Base-by-base conservation (phyloP, 1,284 basidiomycete species). In the Leccinum fallax region DNA sequence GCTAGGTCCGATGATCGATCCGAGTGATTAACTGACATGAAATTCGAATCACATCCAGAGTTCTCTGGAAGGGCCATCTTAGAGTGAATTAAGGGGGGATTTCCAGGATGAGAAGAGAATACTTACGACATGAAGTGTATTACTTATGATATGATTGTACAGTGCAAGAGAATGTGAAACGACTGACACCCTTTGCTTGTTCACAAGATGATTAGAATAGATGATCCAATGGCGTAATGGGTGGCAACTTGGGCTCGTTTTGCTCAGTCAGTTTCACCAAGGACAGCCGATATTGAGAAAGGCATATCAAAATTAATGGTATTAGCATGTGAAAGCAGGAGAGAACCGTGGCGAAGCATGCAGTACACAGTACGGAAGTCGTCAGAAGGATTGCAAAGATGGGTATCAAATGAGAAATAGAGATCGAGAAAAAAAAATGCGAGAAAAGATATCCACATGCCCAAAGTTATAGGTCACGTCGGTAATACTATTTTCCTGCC, bases 1-100 rank as follows among this genome's bases (percentile, higher is more conserved):
- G 10, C 19, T 26, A 67, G 64, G 52, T 15, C 65, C 65, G n/a
- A 64, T 66, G 64, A 16, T 57, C 19, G 32, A 59, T 26, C 2
- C 32, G n/a, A 28, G 46, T 8, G 13, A 24, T 13, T 24, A 48
- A 24, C 46, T 24, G 21, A 48, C 7, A 24, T 48, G 13, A 21
- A 21, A 48, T 24, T 15, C 46, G 46, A 48, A 13, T 9, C 16
- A 13, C 11, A 19, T 19, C 36, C 36, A 16, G 15, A 46, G 19
- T 46, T 46, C 43, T 21, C 43, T 21, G 4, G 11, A 19, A 19
- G 6, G 4, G 11, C 5, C 19, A 46, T 13, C 11, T 21, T 21
- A 46, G 43, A 43, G 43, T 46, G 19, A 46, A 46, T 46, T 8
- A 19, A 21, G 11, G 43, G 40, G 40, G 19, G 9, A 46, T 21